Base-by-base conservation (phyloP, 139 green algal species). In the Edaphochlamys debaryana region DNA sequence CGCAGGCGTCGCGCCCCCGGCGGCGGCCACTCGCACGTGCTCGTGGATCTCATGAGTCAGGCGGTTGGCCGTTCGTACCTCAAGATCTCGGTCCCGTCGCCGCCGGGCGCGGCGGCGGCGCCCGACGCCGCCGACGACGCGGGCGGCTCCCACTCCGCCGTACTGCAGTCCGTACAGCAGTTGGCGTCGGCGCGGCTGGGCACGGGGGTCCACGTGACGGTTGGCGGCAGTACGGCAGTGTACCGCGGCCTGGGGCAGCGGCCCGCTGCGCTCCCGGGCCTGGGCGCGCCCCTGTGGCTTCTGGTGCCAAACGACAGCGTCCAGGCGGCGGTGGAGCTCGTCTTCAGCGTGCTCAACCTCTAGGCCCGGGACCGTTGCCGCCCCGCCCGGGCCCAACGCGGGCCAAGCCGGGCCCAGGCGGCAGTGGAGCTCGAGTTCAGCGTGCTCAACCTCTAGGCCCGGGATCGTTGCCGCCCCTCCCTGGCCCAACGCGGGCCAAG, bases 231-330 rank as follows among this genome's bases (percentile, higher is more conserved):
- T 40, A 60, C 29, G 29, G 75, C 75, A 6, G 60, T 71, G 40
- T 48, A 60, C 75, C 63, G 54, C 22, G 75, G 75, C 4, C 56
- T 71, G 56, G 75, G 75, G 8, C 60, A 71, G 25, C 41, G 62
- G 29, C 75, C 60, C 4, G n/a, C n/a, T n/a, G 40, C 60, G 29
- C 41, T 36, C 15, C 60, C 60, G 22, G 75, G 75, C 13, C 60
- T 58, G 13, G 62, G 75, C 19, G 40, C 60, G 2, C 75, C 75
- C 37, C 75, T 81, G 38, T 81, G 75, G 75, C 41, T 81, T 60
- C 75, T 81, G 60, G 75, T 81, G 32, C 75, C 75, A 15, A 67
- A 81, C 23, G 75, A 71, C 41, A 34, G 60, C 30, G 75, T 81
- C 60, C 75, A 62, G 60, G 32, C 52, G n/a, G 75, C 60, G 30